Base-by-base conservation (phyloP, 441 rosid genomes). In the Metrosideros polymorpha region DNA sequence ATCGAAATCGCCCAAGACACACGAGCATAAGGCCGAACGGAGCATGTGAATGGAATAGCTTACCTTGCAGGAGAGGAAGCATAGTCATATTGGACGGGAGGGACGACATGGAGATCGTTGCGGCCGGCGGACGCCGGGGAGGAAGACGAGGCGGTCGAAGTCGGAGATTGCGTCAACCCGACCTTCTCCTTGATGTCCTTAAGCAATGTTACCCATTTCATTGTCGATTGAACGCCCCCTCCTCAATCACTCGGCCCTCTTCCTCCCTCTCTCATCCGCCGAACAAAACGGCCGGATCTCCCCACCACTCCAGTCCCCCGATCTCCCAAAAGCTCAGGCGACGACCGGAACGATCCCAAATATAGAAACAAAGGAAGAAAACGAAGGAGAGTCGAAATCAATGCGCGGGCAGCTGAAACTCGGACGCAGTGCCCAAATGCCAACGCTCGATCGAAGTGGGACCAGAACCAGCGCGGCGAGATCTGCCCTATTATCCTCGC, bases 131-230 rank as follows among this genome's bases (percentile, higher is more conserved):
- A 89, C 12, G 92, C 83, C 30, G 98, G 79, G 87, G 93, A 85
- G 61, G 92, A 90, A 51, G 94, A 87, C 87, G 96, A 90, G 82
- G 91, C 88, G 49, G 92, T 84, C 55, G 94, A 7, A 76, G 95
- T 12, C 35, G 93, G 88, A 85, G 99, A 93, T 91, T 94, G 98
- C 91, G 99, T 89, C 87, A 98, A 94, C 45, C 99, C 99, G 89
- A 98, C 99, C 94, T 95, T 98, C 94, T 97, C 99, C 94, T 93
- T 96, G 56, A 98, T 93, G 91, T 97, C 99, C 95, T 97, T 95
- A 90, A 97, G 96, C 98, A 97, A 94, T 91, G 98, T 89, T 86
- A 87, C 93, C 99, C 99, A 97, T 97, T 95, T 97, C 99, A 97
- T 97, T 91, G 94, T 92, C 82, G 88, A 86, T 83, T 42, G 88